A percentile compares a stretch with the other conserved stretches of the same genome.
These are phyloP conservation scores for Ogataea hybrid DNA, from an alignment of 1,139 yeast species.

Conservation along the genomic window DNA sequence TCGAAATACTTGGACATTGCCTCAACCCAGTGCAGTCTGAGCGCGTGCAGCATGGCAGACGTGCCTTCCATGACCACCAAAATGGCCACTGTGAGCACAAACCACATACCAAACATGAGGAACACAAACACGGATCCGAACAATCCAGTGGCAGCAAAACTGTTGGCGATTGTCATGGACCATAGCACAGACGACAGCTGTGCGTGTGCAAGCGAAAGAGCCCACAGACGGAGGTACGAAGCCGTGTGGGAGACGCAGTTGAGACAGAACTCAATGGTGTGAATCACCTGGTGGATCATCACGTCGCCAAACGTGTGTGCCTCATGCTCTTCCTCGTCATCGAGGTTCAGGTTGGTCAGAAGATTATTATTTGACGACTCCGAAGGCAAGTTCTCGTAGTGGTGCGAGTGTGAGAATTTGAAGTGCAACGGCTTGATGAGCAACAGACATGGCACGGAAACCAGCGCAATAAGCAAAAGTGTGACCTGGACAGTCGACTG, in stretches of 20 bases:
- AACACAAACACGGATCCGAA: constrained; percentile 53
- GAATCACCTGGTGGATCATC: constrained; percentile 77
- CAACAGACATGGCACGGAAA: constrained; percentile 77
- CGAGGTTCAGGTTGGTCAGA: constrained; percentile 32
- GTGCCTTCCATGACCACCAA: constrained; percentile 85
- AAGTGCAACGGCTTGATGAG: constrained; percentile 62
- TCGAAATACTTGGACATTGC: constrained; percentile 83
- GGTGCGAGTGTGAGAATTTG: constrained; percentile 30
- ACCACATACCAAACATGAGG: constrained; percentile 75
- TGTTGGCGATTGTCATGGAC: constrained; percentile 71
- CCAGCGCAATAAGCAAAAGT: constrained; percentile 56
- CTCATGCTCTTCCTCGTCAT: constrained; percentile 53
- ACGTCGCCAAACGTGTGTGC: constrained; percentile 68
- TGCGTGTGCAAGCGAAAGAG: constrained; percentile 74
- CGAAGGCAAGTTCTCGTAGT: constrained; percentile 24
- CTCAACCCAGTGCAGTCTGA: constrained; percentile 86
- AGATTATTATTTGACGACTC: constrained; percentile 33
- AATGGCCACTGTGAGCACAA: constrained; percentile 66
- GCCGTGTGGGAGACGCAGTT: constrained; percentile 82
- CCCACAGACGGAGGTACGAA: constrained; percentile 76
- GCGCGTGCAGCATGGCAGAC: constrained; percentile 81
- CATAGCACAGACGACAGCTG: constrained; percentile 73
- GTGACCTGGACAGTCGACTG: constrained; percentile 63
- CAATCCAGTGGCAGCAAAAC: constrained; percentile 43
- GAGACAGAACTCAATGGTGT: constrained; percentile 75